Evolutionary conservation across 2,329 filamentous ascomycete genomes (phyloP), one percentile per base, ranked within the genome.

Genomic region (Juglanconis juglandina): DNA sequence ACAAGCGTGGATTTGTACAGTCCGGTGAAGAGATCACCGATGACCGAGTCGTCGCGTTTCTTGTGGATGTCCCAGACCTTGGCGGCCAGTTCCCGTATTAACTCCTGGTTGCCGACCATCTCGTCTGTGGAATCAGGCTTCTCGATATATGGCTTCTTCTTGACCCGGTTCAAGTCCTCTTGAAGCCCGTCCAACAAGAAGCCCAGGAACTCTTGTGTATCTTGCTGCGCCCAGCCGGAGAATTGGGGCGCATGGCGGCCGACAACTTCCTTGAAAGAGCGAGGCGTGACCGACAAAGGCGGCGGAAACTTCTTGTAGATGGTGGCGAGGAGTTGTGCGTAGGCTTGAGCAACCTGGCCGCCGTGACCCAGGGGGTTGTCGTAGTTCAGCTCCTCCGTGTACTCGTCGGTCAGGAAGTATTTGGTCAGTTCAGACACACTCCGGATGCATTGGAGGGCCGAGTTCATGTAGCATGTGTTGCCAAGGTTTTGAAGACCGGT

Each of bases 401-500:
- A 92, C 63, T 88, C 83, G 61, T 87, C 83, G 54, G 84, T 81
- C 53, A 97, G 75, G 74, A 99, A 98, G 74, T 96, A 99, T 69
- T 92, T 88, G 5, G 92, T 94, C 65, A 99, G 78, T 74, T 99
- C 95, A 70, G 96, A 91, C 0, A 97, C 92, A 67, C 91, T 96
- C 54, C 94, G 87, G 55, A 99, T 86, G 72, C 95, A 99, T 72
- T 99, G 95, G 58, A 98, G 80, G 9, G 95, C 95, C 30, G 94
- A 96, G 74, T 98, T 98, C 93, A 98, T 97, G 77, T 99, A 99
- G 76, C 95, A 99, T 0, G 95, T 98, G 70, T 99, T 99, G 53
- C 95, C 95, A 13, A 99, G 78, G 70, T 99, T 99, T 65, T 85
- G 87, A 56, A 99, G 78, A 39, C 95, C 95, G 47, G 93, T 90